Percentiles rank a stretch among this genome's conserved stretches.
These are phyloP conservation scores for Penicillium capsulatum DNA, from an alignment of 2,329 filamentous ascomycete genomes.

Conservation along the genomic window DNA sequence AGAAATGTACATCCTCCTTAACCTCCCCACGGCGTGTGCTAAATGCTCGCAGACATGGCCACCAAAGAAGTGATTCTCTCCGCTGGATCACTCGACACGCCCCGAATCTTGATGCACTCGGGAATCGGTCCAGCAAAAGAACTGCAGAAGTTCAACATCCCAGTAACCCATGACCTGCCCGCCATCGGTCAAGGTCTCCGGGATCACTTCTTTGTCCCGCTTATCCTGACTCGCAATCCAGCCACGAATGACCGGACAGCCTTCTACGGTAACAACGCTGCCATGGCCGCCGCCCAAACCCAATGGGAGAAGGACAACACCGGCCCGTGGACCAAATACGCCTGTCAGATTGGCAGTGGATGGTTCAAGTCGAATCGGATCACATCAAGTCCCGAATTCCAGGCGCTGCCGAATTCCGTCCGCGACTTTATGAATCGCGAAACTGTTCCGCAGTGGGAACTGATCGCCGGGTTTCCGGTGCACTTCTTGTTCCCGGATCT, in stretches of 20 bases:
- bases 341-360: slow-evolving; percentile 30
- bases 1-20: slow-evolving; percentile 30
- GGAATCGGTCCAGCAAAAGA: slow-evolving; percentile 46
- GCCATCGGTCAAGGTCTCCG: slow-evolving; percentile 20
- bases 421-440: slow-evolving; percentile 46
- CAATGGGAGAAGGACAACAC: slow-evolving; percentile 47
- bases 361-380: slow-evolving; percentile 45
- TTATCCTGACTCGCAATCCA: slow-evolving; percentile 39
- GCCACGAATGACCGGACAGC: slow-evolving; percentile 42
- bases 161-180: slow-evolving; percentile 19
- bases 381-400: slow-evolving; percentile 46
- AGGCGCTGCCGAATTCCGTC: slow-evolving; percentile 44
- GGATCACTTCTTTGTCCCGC: slow-evolving; percentile 20
- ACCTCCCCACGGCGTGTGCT: not conserved
- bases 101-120: slow-evolving; percentile 46
- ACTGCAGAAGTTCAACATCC: slow-evolving; percentile 41
- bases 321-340: slow-evolving; percentile 33
- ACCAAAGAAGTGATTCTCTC: slow-evolving; percentile 17
- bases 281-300: slow-evolving; percentile 45
- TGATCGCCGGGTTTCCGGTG: slow-evolving; percentile 47
- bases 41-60: slow-evolving; percentile 8
- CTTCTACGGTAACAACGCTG: slow-evolving; percentile 45
- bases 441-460: slow-evolving; percentile 57
- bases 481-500: slow-evolving; percentile 43
- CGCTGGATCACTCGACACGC: slow-evolving; percentile 22